These are phyloP conservation scores for Blastocystis sp. DNA, from an alignment of 352 stramenopile genomes.

Conservation along the genomic window DNA sequence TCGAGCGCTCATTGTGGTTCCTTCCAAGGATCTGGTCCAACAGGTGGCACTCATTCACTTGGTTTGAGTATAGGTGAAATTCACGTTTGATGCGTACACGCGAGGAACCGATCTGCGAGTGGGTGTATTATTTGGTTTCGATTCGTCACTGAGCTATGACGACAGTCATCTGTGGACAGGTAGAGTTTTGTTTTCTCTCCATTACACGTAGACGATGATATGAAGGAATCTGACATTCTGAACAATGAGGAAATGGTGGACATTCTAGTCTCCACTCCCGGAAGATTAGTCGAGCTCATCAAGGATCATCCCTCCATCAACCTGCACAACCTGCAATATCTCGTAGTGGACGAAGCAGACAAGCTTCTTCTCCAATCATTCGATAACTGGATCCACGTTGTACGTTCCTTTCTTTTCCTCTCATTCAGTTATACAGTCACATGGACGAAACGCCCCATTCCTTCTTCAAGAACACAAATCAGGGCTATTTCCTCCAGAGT, in stretches of 20 bases:
- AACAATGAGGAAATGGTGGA: constrained; percentile 38
- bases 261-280: constrained; percentile 35
- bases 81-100: constrained; percentile 43
- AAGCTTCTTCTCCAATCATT: constrained; percentile 44
- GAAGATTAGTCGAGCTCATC: constrained; percentile 48
- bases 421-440: constrained; percentile 1
- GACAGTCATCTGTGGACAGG: constrained; percentile 1
- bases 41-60: neutral
- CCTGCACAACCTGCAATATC: constrained; percentile 44
- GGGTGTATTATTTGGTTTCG: neutral
- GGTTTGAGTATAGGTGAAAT: neutral
- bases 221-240: neutral
- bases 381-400: constrained; percentile 48
- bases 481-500: neutral
- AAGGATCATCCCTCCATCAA: constrained; percentile 33
- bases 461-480: neutral
- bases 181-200: neutral
- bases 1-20: constrained; percentile 37
- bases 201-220: neutral
- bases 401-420: neutral
- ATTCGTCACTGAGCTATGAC: neutral
- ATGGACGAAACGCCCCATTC: constrained; percentile 7
- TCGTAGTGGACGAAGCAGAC: constrained; percentile 48
- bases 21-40: neutral
- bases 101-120: constrained; percentile 18